phyloP scores from a whole-genome alignment of 1,139 yeast species.

The Meyerozyma sp. region DNA sequence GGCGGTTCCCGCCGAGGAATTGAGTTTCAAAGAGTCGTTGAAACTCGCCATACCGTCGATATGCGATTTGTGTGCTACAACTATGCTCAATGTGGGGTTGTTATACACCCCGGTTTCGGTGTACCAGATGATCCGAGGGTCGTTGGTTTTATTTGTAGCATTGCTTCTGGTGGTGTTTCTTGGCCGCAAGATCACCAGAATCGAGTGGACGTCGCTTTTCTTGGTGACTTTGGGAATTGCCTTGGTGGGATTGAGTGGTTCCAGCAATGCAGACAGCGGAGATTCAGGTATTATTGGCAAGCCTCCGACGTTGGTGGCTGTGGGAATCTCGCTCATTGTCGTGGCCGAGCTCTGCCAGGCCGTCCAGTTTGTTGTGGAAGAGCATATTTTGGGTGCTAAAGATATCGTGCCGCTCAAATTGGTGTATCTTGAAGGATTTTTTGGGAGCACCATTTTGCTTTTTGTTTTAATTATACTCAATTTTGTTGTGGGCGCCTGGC shows the following conservation, averaged over 20 bases:
- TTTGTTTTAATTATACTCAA: constrained; percentile 40
- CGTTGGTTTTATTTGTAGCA: constrained; percentile 74
- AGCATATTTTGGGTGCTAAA: constrained; percentile 52
- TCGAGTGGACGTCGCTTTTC: constrained; percentile 66
- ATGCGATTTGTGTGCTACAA: constrained; percentile 71
- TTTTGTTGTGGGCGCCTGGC: constrained; percentile 31
- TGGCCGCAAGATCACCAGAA: constrained; percentile 46
- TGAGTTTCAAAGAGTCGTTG: constrained; percentile 19
- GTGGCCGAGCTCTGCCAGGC: constrained; percentile 67
- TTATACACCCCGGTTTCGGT: constrained; percentile 75
- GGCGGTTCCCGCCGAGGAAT: constrained; percentile 3
- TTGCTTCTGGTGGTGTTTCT: constrained; percentile 62
- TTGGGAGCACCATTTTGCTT: constrained; percentile 49
- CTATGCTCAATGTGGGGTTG: constrained; percentile 71
- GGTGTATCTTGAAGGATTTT: constrained; percentile 74
- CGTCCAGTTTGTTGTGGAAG: constrained; percentile 74
- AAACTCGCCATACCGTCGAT: constrained; percentile 56
- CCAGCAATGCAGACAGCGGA: constrained; percentile 17
- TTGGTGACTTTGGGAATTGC: constrained; percentile 64
- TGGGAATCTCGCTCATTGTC: constrained; percentile 58
- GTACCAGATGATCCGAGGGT: constrained; percentile 82
- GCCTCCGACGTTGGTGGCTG: constrained; percentile 21
- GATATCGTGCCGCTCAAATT: constrained; percentile 58
- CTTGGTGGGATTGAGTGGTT: constrained; percentile 70
- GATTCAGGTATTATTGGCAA: constrained; percentile 2